Percentiles rank a stretch among this genome's conserved stretches.
Conservation (phyloP, 805 yeast species). For the Candida montana region DNA sequence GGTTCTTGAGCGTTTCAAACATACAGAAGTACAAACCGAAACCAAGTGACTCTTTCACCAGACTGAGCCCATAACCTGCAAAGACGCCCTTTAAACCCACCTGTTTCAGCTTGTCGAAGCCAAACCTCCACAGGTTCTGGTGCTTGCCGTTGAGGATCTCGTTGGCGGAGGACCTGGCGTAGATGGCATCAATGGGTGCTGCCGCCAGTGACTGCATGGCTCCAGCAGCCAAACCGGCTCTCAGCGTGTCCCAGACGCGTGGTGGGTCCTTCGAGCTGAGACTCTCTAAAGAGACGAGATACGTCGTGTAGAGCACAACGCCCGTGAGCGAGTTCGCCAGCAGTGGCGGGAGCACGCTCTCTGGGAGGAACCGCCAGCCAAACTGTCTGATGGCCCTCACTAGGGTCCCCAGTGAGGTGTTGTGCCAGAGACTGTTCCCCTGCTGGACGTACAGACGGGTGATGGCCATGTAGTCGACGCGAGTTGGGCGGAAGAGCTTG, state of each 20-base stretch:
- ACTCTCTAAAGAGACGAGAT: constrained; percentile 49
- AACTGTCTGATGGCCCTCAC: constrained; percentile 63
- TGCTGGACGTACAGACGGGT: constrained; percentile 44
- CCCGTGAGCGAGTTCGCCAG: constrained; percentile 90
- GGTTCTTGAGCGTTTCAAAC: constrained; percentile 74
- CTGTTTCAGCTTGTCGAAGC: constrained; percentile 58
- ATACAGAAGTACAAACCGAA: constrained; percentile 81
- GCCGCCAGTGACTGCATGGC: constrained; percentile 84
- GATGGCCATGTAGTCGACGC: constrained; percentile 79
- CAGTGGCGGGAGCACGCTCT: constrained; percentile 75
- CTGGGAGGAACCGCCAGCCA: constrained; percentile 87
- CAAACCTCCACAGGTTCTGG: constrained; percentile 74
- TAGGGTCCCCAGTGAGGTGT: constrained; percentile 73
- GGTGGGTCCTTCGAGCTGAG: constrained; percentile 26
- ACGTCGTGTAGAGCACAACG: constrained; percentile 75
- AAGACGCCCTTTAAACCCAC: constrained; percentile 81
- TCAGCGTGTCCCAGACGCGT: constrained; percentile 48
- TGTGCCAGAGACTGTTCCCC: constrained; percentile 42
- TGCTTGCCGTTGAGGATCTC: constrained; percentile 67
- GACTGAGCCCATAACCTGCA: constrained; percentile 80
- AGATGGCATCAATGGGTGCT: constrained; percentile 90
- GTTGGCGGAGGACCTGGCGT: constrained; percentile 70
- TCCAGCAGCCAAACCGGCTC: constrained; percentile 85
- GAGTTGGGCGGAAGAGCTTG: constrained; percentile 82
- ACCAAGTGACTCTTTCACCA: constrained; percentile 73